These are phyloP conservation scores for Pyrenula aspistea DNA, from an alignment of 495 filamentous ascomycete species.

Conservation along the genomic window DNA sequence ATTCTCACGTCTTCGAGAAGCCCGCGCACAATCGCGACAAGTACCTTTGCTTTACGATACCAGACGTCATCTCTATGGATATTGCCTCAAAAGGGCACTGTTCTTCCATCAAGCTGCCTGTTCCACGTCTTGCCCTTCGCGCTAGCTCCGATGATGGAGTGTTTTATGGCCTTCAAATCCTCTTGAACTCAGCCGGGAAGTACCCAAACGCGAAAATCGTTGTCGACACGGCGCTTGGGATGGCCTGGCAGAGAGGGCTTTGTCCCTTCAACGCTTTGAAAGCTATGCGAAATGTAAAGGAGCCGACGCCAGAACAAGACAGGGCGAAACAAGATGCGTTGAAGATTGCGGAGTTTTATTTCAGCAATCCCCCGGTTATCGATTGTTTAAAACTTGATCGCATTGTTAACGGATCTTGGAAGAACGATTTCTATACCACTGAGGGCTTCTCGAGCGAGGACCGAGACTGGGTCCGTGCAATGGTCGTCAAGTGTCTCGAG, in stretches of 20 bases:
- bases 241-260: neutral
- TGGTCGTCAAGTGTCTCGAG: neutral
- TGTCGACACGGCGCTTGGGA: neutral
- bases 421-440: neutral
- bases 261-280: neutral
- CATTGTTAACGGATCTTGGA: neutral
- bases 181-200: neutral
- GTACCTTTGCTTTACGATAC: neutral
- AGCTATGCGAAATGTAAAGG: neutral
- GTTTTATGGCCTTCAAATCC: neutral
- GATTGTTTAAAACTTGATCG: neutral
- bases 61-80: too few species aligned
- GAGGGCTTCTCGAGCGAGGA: neutral
- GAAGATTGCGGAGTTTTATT: neutral
- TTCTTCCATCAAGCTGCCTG: neutral
- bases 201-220: neutral
- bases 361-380: neutral
- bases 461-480: neutral
- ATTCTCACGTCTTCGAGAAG: neutral
- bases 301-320: neutral
- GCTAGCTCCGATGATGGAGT: neutral
- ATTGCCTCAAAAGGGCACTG: neutral
- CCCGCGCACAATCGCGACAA: neutral
- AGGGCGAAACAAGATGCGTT: neutral
- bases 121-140: neutral